A percentile compares a stretch with the other conserved stretches of the same genome.
Evolutionary conservation across 1,139 yeast genomes (phyloP).

Genomic region (Geotrichum macrosporum): DNA sequence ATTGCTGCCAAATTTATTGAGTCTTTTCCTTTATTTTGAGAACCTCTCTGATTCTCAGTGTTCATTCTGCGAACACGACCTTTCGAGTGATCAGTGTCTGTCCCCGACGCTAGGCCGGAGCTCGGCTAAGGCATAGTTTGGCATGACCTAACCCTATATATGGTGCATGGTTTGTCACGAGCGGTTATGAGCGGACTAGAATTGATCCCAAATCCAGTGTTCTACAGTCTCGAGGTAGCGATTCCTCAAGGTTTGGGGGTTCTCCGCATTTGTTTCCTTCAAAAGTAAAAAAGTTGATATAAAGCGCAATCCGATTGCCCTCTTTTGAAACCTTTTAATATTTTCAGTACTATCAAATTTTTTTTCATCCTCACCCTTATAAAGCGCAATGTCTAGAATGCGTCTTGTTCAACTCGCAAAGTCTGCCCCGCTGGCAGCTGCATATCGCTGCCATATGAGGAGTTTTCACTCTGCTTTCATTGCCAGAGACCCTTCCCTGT

Average conservation of each 20-base stretch:
- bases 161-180: no score
- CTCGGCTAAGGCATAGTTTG: no score
- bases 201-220: not conserved
- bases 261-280: not conserved
- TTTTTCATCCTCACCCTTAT: no score
- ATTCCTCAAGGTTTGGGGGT: not conserved
- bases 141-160: not conserved
- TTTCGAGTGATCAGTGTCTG: no score
- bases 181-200: not conserved
- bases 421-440: not conserved
- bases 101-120: no score
- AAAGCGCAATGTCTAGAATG: not conserved
- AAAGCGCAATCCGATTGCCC: no score
- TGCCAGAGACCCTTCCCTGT: slow-evolving; percentile 15
- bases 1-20: no score
- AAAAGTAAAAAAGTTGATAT: not conserved
- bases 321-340: no score
- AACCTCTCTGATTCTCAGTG: no score
- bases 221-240: not conserved
- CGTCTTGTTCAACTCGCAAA: not conserved
- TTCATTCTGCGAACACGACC: no score
- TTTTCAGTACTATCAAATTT: no score
- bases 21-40: no score
- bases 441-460: not conserved
- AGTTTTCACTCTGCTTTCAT: not conserved